Percentiles rank a stretch among this genome's conserved stretches.
phyloP scores from a whole-genome alignment of 768 basidiomycete genomes.

The Termitomyces sp. region DNA sequence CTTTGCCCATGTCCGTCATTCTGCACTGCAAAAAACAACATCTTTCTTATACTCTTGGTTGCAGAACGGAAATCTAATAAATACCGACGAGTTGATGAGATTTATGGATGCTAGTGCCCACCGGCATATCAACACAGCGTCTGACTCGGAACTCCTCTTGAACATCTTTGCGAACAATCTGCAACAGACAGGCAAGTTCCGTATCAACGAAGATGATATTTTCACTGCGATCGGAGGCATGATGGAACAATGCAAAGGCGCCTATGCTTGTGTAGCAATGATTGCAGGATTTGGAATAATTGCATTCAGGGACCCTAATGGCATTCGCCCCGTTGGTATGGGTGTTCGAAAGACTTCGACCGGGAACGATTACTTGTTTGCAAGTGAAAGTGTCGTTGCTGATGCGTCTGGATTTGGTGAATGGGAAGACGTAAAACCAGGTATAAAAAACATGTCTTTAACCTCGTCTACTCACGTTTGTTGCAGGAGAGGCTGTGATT shows the following conservation, averaged over 20 bases:
- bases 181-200: conserved; percentile 97
- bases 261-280: conserved; percentile 98
- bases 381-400: conserved; percentile 94
- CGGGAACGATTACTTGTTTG: conserved; percentile 82
- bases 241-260: conserved; percentile 85
- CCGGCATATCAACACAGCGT: conserved; percentile 97
- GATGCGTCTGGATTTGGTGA: conserved; percentile 88
- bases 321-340: conserved; percentile 90
- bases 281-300: conserved; percentile 97
- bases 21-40: not conserved
- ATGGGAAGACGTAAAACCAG: conserved; percentile 93
- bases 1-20: conserved; percentile 80
- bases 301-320: conserved; percentile 96
- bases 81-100: conserved; percentile 78
- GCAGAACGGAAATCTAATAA: conserved; percentile 98
- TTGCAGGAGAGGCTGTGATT: conserved; percentile 87
- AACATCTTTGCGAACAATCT: conserved; percentile 98
- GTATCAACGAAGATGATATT: conserved; percentile 99
- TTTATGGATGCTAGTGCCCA: conserved; percentile 96
- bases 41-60: conserved; percentile 1
- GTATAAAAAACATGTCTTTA: conserved; percentile 29
- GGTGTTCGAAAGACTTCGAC: conserved; percentile 53
- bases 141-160: conserved; percentile 94
- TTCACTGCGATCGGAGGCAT: conserved; percentile 89
- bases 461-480: not conserved